These are phyloP conservation scores for Apium graveolens DNA, from an alignment of 129 eudicot genomes.

Conservation along the genomic window DNA sequence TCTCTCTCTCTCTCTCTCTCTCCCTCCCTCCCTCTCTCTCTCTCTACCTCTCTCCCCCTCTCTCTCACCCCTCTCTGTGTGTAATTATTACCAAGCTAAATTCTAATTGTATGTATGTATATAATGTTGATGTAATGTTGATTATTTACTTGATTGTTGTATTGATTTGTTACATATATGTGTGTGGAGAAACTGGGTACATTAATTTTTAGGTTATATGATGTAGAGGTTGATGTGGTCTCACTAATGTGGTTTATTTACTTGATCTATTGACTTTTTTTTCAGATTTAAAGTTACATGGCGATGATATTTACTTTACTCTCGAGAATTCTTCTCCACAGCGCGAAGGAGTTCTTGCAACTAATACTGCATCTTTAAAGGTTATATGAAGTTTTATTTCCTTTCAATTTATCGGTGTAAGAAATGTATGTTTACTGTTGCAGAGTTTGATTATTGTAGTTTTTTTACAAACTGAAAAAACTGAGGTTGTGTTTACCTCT, in stretches of 20 bases:
- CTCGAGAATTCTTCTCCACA: constrained; percentile 45
- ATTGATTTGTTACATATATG: neutral
- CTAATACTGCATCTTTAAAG: constrained; percentile 45
- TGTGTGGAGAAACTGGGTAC: neutral
- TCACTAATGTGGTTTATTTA: neutral
- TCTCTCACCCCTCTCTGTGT: neutral
- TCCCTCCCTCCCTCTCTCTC: no score
- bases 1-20: no score
- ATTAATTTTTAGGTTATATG: neutral
- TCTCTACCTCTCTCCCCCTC: neutral
- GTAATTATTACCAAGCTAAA: neutral
- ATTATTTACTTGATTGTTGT: neutral
- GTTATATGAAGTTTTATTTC: constrained; percentile 13
- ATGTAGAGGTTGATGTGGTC: neutral
- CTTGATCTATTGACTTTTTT: neutral
- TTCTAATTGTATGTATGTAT: neutral
- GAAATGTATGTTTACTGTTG: neutral
- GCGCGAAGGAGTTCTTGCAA: constrained; percentile 31
- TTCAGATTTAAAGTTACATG: constrained; percentile 92
- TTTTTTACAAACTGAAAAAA: neutral
- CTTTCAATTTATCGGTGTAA: neutral
- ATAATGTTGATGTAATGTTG: neutral
- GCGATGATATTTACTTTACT: constrained; percentile 88
- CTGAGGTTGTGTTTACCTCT: neutral
- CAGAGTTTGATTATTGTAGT: neutral